Percentiles rank a stretch among this genome's conserved stretches.
These are phyloP conservation scores for Sclerotinia nivalis DNA, from an alignment of 2,329 filamentous ascomycete genomes.

Conservation along the genomic window DNA sequence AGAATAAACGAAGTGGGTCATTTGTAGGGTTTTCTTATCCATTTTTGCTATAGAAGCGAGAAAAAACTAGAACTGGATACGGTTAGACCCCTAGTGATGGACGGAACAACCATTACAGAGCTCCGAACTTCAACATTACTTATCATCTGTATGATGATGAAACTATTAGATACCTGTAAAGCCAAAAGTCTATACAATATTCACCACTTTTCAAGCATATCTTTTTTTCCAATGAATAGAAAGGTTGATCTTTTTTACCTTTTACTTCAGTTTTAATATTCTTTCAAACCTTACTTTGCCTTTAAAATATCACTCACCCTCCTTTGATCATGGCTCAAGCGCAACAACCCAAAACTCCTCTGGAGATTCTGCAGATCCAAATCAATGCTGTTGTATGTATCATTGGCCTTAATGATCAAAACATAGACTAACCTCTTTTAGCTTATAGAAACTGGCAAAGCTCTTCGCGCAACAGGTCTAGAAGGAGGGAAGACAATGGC, in stretches of 20 bases:
- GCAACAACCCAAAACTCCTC: constrained; percentile 33
- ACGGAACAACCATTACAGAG: constrained; percentile 9
- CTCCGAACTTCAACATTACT: neutral
- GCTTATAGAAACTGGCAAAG: constrained; percentile 61
- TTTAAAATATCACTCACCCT: neutral
- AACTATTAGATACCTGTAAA: neutral
- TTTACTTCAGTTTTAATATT: neutral
- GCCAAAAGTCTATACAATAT: neutral
- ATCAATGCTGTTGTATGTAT: constrained; percentile 56
- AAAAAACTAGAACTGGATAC: no score
- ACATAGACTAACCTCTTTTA: constrained; percentile 37
- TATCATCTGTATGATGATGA: constrained; percentile 6
- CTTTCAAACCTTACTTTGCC: neutral
- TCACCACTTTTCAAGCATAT: neutral
- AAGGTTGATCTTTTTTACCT: no score
- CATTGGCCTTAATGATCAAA: neutral
- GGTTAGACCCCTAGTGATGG: neutral
- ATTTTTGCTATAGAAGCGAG: no score
- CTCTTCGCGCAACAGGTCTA: constrained; percentile 51
- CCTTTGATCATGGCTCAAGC: constrained; percentile 30
- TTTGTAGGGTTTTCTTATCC: neutral
- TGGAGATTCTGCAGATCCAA: constrained; percentile 51
- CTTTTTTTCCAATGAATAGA: neutral
- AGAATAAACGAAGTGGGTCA: no score
- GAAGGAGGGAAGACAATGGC: constrained; percentile 47